Base-by-base conservation (phyloP, 129 eudicot genomes). In the Glebionis coronaria region DNA sequence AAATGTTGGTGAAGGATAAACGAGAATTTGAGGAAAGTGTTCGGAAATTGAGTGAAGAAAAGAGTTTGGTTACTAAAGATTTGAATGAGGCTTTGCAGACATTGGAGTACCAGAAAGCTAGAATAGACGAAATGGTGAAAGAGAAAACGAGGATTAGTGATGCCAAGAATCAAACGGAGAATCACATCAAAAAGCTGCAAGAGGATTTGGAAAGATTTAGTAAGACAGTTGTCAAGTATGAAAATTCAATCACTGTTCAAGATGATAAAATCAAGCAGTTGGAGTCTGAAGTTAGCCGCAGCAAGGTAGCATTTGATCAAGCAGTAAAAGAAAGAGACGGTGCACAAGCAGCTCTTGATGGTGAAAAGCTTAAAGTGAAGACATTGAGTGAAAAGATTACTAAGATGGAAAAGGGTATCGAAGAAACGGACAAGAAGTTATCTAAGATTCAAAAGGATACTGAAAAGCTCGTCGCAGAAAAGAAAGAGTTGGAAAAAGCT, bases 361-460 rank as follows among this genome's bases (percentile, higher is more conserved):
- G 70, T 42, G 97, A 93, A 80, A 82, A 77, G 44, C 69, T 29
- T 40, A 81, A 72, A 67, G 79, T 72, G 16, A 49, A 69, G 59
- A 51, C 20, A 49, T 68, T 86, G 80, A 70, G 53, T 12, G 79
- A 50, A 15, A 80, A 82, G 64, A 73, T 84, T 56, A 19, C 38
- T 0, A 82, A 82, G 54, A 12, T 84, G 78, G 87, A 87, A 72
- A 82, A 82, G 63, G 73, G 56, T 63, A 68, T 82, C 21, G 82
- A 78, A 68, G 90, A 86, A 53, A 70, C 21, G 16, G 56, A 38
- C 12, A 84, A 78, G 73, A 58, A 62, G 51, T 49, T 74, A 9
- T 77, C 54, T 64, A 81, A 81, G 58, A 67, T 76, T 63, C 80
- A 80, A 73, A 71, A 71, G 28, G 79, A 81, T 45, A 56, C 67